Conservation (phyloP, 148 eudicot genomes). For the Rhododendron vialii region DNA sequence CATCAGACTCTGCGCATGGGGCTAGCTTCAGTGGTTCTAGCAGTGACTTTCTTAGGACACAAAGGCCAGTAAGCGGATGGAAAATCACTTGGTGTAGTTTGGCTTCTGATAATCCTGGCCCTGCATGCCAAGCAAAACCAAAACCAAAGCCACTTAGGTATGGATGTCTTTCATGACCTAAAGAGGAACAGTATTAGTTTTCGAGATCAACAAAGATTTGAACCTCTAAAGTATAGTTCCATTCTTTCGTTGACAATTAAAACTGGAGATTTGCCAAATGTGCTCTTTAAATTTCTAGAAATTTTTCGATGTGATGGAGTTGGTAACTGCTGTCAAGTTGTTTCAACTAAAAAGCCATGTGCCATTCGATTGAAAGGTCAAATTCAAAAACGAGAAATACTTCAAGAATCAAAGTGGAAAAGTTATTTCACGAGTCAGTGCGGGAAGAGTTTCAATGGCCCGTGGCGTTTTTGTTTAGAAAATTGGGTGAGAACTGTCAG, state of each 20-base stretch:
- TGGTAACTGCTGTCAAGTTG: not conserved
- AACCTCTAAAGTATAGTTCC: not conserved
- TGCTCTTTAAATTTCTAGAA: not conserved
- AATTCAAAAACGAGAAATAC: not conserved
- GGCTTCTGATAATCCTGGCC: constrained; percentile 36
- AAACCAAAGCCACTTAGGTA: not conserved
- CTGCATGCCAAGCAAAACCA: constrained; percentile 30
- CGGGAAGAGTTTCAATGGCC: not conserved
- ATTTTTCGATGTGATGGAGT: not conserved
- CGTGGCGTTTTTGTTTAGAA: not conserved
- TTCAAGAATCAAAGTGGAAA: not conserved
- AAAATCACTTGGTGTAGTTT: constrained; percentile 45
- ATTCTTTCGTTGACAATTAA: not conserved
- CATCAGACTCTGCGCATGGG: constrained; percentile 48
- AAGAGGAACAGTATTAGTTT: not conserved
- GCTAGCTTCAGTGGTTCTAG: constrained; percentile 43
- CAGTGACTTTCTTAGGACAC: constrained; percentile 36
- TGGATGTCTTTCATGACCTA: not conserved
- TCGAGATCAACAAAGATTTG: not conserved
- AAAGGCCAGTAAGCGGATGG: constrained; percentile 78
- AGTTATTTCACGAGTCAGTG: not conserved
- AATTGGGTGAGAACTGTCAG: not conserved
- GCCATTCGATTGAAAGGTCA: not conserved
- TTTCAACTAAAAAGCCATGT: not conserved
- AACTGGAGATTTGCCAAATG: not conserved